phyloP scores from a whole-genome alignment of 257 asterid species.

The Petunia secreta region DNA sequence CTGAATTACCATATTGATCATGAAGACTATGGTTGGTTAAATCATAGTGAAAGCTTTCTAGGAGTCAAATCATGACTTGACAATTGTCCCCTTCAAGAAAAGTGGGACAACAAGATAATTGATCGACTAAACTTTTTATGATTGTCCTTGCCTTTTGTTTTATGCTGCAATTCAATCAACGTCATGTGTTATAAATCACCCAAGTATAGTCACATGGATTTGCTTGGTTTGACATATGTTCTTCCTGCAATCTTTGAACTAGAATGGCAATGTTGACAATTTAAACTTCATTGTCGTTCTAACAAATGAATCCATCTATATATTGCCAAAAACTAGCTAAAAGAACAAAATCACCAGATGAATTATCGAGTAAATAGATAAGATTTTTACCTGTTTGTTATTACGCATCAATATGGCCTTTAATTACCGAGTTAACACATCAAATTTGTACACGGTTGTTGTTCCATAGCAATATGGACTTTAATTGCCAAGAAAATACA shows the following conservation, averaged over 20 bases:
- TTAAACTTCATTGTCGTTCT: not conserved
- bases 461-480: not conserved
- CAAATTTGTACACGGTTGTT: no score
- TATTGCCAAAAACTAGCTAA: not conserved
- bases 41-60: not conserved
- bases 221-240: not conserved
- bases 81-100: not conserved
- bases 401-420: not conserved
- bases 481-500: no score
- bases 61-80: not conserved
- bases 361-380: not conserved
- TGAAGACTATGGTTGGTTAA: not conserved
- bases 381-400: fast-evolving
- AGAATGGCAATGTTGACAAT: not conserved
- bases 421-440: no score
- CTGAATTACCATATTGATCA: not conserved
- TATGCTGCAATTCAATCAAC: not conserved
- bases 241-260: not conserved
- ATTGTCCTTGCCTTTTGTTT: not conserved
- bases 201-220: not conserved
- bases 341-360: not conserved
- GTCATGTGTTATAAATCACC: not conserved
- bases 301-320: not conserved
- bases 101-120: not conserved
- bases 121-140: not conserved